phyloP scores from a whole-genome alignment of 495 filamentous ascomycete species.

The Penicillium coprophilum region DNA sequence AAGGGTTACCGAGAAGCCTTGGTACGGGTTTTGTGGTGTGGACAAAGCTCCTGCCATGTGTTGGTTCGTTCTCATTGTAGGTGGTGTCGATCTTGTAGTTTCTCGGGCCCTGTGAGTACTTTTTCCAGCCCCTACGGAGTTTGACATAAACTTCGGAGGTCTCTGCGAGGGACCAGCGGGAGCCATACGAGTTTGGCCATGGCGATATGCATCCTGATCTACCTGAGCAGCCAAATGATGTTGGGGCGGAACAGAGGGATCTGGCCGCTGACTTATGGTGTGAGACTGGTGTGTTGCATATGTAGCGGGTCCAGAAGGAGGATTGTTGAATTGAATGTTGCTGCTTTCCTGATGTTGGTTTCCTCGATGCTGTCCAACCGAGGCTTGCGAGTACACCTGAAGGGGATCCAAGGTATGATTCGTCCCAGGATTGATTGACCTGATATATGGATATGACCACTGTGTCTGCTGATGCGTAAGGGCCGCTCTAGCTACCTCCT shows the following conservation, averaged over 20 bases:
- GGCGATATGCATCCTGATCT: not conserved
- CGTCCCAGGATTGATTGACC: not conserved
- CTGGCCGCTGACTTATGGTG: not conserved
- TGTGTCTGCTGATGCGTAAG: not conserved
- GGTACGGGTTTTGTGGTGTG: not conserved
- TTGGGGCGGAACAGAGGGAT: not conserved
- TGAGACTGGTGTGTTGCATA: not conserved
- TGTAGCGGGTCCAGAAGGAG: not conserved
- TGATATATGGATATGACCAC: not conserved
- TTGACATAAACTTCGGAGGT: not conserved
- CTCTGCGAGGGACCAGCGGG: not conserved
- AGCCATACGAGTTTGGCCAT: not conserved
- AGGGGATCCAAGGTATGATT: not conserved
- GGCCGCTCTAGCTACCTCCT: constrained; percentile 2
- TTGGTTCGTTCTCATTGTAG: not conserved
- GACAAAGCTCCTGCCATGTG: not conserved
- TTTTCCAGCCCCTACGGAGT: not conserved
- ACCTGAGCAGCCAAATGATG: not conserved
- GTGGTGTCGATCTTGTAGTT: not conserved
- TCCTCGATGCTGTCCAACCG: not conserved
- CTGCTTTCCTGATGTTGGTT: not conserved
- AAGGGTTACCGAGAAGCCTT: not conserved
- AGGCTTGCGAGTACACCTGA: not conserved
- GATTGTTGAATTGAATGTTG: not conserved
- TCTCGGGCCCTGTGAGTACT: not conserved